Base-by-base conservation (phyloP, 2,329 filamentous ascomycete genomes). In the Penicillium brevicompactum region DNA sequence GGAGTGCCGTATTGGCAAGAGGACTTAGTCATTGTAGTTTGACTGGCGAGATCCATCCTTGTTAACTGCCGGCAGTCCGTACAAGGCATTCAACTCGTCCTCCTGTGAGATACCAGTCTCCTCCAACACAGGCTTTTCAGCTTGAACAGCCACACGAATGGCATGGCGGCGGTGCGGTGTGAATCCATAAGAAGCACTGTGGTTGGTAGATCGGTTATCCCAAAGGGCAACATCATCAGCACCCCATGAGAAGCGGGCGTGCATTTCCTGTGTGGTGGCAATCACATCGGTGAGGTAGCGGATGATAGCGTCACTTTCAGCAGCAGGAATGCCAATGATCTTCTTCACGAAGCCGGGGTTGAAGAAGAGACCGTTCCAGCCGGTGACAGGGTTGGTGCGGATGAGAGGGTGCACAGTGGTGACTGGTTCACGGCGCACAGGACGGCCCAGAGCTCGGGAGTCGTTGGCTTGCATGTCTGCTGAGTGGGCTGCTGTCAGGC, bases 151-250 rank as follows among this genome's bases (percentile, higher is more conserved):
- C 1, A 82, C 80, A 3, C 80, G 74, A 4, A 82, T 78, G 0
- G 80, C 83, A 67, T 85, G 83, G 32, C 83, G 73, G 5, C 82
- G 75, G 59, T 85, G 83, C 1, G 82, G 82, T 2, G 78, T 76
- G 59, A 85, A 85, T 7, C 82, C 83, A 61, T 84, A 85, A 0
- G 80, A 77, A 6, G 82, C 82, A 3, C 77, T 75, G 58, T 84
- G 82, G 52, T 82, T 84, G 44, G 77, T 80, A 37, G 80, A 74
- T 16, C 85, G 76, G 59, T 88, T 89, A 66, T 89, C 86, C 86
- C 87, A 89, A 55, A 89, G 80, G 0, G 85, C 85, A 1, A 90
- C 83, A 54, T 88, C 87, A 41, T 83, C 80, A 58, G 84, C 81
- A 42, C 80, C 78, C 86, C 87, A 88, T 60, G 82, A 80, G 65